Evolutionary conservation across 2,329 filamentous ascomycete species (phyloP), one percentile per base, ranked within the genome.

Genomic region (Monilinia vaccinii-corymbosi): DNA sequence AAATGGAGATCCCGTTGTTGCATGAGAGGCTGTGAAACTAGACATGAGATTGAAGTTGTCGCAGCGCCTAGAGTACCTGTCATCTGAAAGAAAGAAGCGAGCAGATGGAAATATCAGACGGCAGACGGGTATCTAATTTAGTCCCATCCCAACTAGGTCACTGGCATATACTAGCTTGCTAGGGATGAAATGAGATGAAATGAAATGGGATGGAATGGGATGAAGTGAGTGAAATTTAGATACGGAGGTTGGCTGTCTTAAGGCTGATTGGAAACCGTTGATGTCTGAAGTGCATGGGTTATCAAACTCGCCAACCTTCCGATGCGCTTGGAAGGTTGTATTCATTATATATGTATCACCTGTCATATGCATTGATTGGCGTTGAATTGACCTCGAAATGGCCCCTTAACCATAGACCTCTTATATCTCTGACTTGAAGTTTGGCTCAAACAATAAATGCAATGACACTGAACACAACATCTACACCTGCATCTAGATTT

Each of bases 1-100:
- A 62, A 67, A 60, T 64, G 68, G 53, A 61, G 66, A 69, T 70
- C 68, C 66, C 66, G 68, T 62, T 60, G 66, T 66, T 65, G 67
- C 67, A 70, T 67, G 61, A 65, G 60, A 45, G 47, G 50, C 46
- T 48, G 42, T 71, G 69, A 71, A 71, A 71, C 69, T 65, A 60
- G 65, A 67, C 46, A 55, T 69, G 66, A 70, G 64, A 65, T 64
- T 46, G 28, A 44, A 66, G 61, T 25, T 66, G 67, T 69, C 65
- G 65, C 67, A 69, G 62, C 60, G 59, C 21, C 31, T 44, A 50
- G 44, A 46, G 38, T 49, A 62, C 28, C 57, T 64, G 63, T 61
- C 64, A 65, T 66, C 66, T 65, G 64, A 69, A 66, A 62, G 4
- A 60, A 65, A 34, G 53, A 60, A 62, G 64, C 62, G 62, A 60